These are phyloP conservation scores for Galerina sulciceps DNA, from an alignment of 768 basidiomycete species.

Conservation along the genomic window DNA sequence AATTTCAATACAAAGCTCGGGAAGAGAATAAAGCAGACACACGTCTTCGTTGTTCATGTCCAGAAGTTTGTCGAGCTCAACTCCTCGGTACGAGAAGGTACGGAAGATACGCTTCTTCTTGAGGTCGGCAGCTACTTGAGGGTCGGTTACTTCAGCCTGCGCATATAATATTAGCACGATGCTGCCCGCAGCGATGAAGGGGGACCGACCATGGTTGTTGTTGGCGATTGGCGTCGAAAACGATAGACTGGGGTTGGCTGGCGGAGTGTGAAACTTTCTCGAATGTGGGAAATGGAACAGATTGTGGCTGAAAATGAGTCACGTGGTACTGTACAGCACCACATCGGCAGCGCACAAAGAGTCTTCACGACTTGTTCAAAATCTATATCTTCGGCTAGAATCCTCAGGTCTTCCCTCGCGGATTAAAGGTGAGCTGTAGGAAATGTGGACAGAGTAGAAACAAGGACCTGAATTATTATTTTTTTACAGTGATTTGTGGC, in stretches of 20 bases:
- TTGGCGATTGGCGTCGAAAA: constrained; percentile 44
- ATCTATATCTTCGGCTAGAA: constrained; percentile 74
- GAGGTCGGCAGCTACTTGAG: constrained; percentile 91
- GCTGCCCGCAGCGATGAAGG: constrained; percentile 8
- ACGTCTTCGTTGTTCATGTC: constrained; percentile 97
- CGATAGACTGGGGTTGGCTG: constrained; percentile 27
- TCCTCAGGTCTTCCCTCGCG: constrained; percentile 90
- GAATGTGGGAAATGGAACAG: constrained; percentile 26
- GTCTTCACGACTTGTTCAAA: constrained; percentile 27
- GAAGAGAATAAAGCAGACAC: constrained; percentile 34
- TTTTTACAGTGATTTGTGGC: constrained; percentile 85
- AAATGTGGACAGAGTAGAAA: not conserved
- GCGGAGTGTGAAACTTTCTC: constrained; percentile 33
- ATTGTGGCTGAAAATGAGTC: constrained; percentile 45
- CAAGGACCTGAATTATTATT: constrained; percentile 5
- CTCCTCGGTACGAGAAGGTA: constrained; percentile 97
- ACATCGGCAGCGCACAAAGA: constrained; percentile 15
- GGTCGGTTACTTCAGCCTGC: constrained; percentile 93
- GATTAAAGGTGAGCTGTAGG: constrained; percentile 74
- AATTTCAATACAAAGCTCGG: not conserved
- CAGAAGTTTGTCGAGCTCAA: constrained; percentile 97
- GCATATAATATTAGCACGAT: constrained; percentile 16
- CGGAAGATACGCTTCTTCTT: constrained; percentile 99
- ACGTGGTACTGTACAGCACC: constrained; percentile 70
- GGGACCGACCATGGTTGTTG: constrained; percentile 45